Conservation (phyloP, 805 yeast species). For the Babjeviella inositovora region DNA sequence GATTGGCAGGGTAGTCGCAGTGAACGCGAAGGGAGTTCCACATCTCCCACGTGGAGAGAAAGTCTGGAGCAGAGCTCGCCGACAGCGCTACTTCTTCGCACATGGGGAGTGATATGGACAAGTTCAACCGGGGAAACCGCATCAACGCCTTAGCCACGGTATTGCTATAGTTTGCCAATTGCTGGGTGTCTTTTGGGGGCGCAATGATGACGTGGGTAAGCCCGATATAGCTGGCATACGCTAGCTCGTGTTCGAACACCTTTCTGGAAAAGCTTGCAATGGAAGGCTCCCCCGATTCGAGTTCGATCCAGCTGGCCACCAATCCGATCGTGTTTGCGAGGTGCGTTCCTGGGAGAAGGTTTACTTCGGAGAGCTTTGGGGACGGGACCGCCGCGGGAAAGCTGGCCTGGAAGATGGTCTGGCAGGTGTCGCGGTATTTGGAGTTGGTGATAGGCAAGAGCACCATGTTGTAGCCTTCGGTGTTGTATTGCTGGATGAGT, state of each 20-base stretch:
- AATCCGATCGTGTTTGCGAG: conserved; percentile 30
- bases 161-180: conserved; percentile 33
- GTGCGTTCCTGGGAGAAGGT: conserved; percentile 22
- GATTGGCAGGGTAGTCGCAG: conserved; percentile 33
- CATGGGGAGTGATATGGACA: conserved; percentile 30
- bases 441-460: conserved; percentile 39
- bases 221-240: conserved; percentile 44
- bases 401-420: conserved; percentile 15
- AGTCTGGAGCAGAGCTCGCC: conserved; percentile 15
- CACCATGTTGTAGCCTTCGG: conserved; percentile 32
- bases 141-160: conserved; percentile 10
- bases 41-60: conserved; percentile 54
- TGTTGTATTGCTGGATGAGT: conserved; percentile 8
- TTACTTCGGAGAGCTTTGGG: conserved; percentile 23
- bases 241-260: conserved; percentile 40
- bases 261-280: conserved; percentile 38
- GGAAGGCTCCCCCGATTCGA: conserved; percentile 32
- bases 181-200: conserved; percentile 44
- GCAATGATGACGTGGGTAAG: conserved; percentile 37
- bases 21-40: conserved; percentile 52
- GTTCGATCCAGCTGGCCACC: conserved; percentile 55
- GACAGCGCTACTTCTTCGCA: conserved; percentile 20
- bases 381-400: conserved; percentile 14
- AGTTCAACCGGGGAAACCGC: conserved; percentile 13
- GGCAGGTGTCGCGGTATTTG: conserved; percentile 25